These are phyloP conservation scores for Boletus reticuloceps DNA, from an alignment of 768 basidiomycete genomes.

Conservation along the genomic window DNA sequence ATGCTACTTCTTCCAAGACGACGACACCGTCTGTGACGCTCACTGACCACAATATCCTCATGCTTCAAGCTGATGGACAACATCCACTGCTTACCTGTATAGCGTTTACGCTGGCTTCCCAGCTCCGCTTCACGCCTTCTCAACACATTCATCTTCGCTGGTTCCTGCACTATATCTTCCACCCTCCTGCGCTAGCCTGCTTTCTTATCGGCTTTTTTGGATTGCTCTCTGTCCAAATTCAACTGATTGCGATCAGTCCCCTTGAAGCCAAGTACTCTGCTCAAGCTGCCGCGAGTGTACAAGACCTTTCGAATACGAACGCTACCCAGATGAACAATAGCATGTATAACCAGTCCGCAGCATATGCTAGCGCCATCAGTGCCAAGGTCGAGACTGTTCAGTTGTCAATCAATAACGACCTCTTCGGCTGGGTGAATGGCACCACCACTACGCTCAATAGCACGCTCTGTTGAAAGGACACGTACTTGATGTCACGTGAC, in stretches of 20 bases:
- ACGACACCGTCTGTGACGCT: conserved; percentile 54
- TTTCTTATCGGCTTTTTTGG: conserved; percentile 94
- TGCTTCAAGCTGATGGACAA: conserved; percentile 62
- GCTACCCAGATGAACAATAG: conserved; percentile 73
- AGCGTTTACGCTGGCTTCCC: conserved; percentile 48
- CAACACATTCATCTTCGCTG: conserved; percentile 75
- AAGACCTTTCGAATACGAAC: conserved; percentile 69
- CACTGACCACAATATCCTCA: conserved; percentile 74
- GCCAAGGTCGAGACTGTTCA: conserved; percentile 66
- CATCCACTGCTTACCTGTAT: conserved; percentile 76
- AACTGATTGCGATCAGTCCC: conserved; percentile 76
- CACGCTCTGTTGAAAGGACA: too few relatives aligned
- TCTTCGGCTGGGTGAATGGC: conserved; percentile 96
- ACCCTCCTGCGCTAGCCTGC: conserved; percentile 86
- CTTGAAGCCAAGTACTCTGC: conserved; percentile 66
- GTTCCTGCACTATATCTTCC: conserved; percentile 90
- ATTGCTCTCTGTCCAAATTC: conserved; percentile 80
- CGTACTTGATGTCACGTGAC: too few relatives aligned
- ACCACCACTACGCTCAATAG: conserved; percentile 86
- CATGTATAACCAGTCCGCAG: conserved; percentile 77
- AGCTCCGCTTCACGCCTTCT: conserved; percentile 53
- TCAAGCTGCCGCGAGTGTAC: conserved; percentile 56
- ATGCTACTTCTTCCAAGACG: conserved; percentile 26
- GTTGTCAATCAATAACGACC: conserved; percentile 72
- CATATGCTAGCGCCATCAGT: conserved; percentile 81